Base-by-base conservation (phyloP, 2,329 filamentous ascomycete species). In the Trichoderma aggressivum region DNA sequence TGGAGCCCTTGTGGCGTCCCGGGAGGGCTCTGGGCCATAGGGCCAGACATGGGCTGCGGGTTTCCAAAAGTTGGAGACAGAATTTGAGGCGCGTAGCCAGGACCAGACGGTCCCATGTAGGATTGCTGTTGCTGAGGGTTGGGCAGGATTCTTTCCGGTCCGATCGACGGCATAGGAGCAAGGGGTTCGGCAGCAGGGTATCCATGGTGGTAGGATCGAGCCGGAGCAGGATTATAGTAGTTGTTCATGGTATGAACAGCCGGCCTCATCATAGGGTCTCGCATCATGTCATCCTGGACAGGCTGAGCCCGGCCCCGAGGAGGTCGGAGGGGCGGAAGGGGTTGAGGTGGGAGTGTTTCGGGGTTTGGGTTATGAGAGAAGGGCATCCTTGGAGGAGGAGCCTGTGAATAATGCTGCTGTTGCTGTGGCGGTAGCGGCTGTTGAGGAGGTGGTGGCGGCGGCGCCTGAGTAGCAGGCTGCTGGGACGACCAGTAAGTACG, bases 21-120 rank as follows among this genome's bases (percentile, higher is more conserved):
- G 24, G 80, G 80, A 43, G 80, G 79, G 71, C 79, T 80, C 74
- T 82, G 81, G 53, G 73, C 76, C 75, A 80, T 77, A 14, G 75
- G 74, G 53, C 77, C 75, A 32, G 77, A 71, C 73, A 81, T 76
- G 12, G 77, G 74, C 24, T 75, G 72, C 61, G 75, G 75, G 71
- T 76, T 78, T 67, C 75, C 77, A 75, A 82, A 82, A n/a, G 80
- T 81, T 11, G 81, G 81, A 30, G 81, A 82, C n/a, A 80, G 74
- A 63, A 78, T 74, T 72, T 79, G 79, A 43, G 78, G 75, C 30
- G 75, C 74, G 65, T 81, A 82, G 69, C 76, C 73, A 39, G 77
- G 74, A 63, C 80, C 79, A 58, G 81, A 78, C 50, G 81, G 81
- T 34, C 76, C 78, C 78, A 81, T 79, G 62, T 79, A 82, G 47